Evolutionary conservation across 495 filamentous ascomycete genomes (phyloP), one percentile per base, ranked within the genome.

Genomic region (Tuber umbilicatum): DNA sequence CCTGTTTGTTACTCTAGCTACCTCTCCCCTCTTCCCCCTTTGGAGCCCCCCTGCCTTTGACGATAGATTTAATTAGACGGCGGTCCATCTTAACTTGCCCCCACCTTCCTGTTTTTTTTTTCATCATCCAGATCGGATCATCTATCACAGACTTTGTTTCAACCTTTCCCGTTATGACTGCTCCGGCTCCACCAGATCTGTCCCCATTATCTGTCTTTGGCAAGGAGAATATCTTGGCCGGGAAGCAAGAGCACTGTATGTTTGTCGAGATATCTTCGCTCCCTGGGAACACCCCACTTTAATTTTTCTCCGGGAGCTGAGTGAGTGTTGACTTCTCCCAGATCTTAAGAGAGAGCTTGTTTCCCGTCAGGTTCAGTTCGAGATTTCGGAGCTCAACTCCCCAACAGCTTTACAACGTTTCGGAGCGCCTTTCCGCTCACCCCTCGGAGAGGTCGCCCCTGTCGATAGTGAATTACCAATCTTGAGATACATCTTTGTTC

Each of bases 191-290:
- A 39, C 55, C 55, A 38, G 55, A 68, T 9, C 67, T 77, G 19
- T 67, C 68, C 41, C 9, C 40, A 68, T 78, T 72, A 43, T 72
- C 67, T 14, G 41, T 77, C 14, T 19, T 31, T 41, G 43, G 45
- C 9, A 19, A 72, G 50, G 69, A 71, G 39, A 76, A 71, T 27
- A 39, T 91, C 74, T 84, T 99, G 77, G 97, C 94, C 2, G 95
- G 95, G 73, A 98, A 97, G 84, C 96, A 99, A 87, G 95, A 99
- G 84, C 96, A 99, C 83, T 99, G 94, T 97, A 84, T 74, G 90
- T 84, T 68, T 43, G 42, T 72, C 12, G 39, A 31, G 21, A 35
- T 64, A 35, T 16, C 23, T 43, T 43, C 45, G 38, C 39, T 42
- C 68, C 71, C 55, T 12, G 37, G 19, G 47, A 19, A 71, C 72